Evolutionary conservation across 106 monocot species (phyloP), one percentile per base, ranked within the genome.

Genomic region (Alisma plantagoaquatica): DNA sequence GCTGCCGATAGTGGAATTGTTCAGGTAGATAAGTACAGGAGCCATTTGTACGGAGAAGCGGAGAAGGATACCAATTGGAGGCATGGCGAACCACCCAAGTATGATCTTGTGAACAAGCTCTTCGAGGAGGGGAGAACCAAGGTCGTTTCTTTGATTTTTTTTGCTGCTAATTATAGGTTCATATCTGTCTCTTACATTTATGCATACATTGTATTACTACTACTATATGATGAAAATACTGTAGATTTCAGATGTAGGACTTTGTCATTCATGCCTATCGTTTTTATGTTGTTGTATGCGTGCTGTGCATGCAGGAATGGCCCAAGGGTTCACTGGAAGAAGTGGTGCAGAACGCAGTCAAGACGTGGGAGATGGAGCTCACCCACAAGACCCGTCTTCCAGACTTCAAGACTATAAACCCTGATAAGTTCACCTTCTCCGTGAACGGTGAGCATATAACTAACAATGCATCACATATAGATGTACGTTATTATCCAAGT

Each of bases 361-460:
- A 89, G 66, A 76, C 78, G 15, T 89, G 79, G 75, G 83, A 83
- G 75, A 88, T 88, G 87, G 87, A 88, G 66, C 61, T 88, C 22
- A 73, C 83, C 1, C 83, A 87, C 69, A 89, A 89, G 64, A 70
- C 68, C 23, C 52, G 53, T 24, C 57, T 83, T 1, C 33, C 27
- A 16, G 83, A 89, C 61, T 89, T 79, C 70, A 89, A 83, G 67
- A 54, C 83, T 53, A 73, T 89, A 10, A 76, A 74, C 61, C 83
- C 59, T 5, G 41, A 41, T 7, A 83, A 66, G 49, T 89, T 89
- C 63, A 59, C 51, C 4, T 54, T 83, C 46, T 52, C 48, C 27
- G 70, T 89, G 19, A 89, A 83, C 45, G 83, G 79, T 51, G 21
- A n/a, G n/a, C n/a, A n/a, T n/a, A n/a, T n/a, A n/a, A n/a, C n/a